Base-by-base conservation (phyloP, 2,329 filamentous ascomycete species). In the Ceratocystis lukuohia region DNA sequence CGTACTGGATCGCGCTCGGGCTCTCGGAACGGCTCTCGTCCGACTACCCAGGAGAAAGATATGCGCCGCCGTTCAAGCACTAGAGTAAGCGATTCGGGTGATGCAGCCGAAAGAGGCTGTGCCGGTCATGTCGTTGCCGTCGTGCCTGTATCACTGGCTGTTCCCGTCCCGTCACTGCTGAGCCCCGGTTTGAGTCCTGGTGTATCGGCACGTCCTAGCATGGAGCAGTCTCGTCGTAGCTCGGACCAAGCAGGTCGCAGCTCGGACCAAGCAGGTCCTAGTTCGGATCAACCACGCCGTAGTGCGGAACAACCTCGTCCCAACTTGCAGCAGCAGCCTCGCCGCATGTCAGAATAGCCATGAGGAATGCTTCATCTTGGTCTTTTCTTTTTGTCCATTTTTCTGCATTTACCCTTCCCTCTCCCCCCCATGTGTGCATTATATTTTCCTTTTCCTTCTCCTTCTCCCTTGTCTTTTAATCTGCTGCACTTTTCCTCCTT, bases 1-100 rank as follows among this genome's bases (percentile, higher is more conserved):
- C 59, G 57, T 15, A 45, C 41, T 33, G 37, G 53, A 17, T 61
- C 46, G 8, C 46, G 66, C 3, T 37, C 66, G 2, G 48, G 63
- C 41, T 46, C 61, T 4, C 37, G 61, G 22, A 17, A 6, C 5
- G 37, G 33, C 44, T 62, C 37, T 8, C 61, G 61, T 44, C 37
- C 22, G 4, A 25, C 61, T 5, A 62, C 61, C n/a, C 41, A 46
- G n/a, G 44, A 22, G 2, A 44, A 44, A 2, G 44, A 46, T 5
- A 25, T 44, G 5, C 37, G 41, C 8, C 37, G 61, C 20, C 61
- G 61, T 28, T 45, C 61, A 10, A 46, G 41, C 41, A 46, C 61
- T 17, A 15, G 41, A 28, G n/a, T 41, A 6, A 15, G 41, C 25
- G 61, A 30, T 62, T 37, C 61, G 10, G 61, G 37, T 7, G 61